A percentile compares a stretch with the other conserved stretches of the same genome.
Evolutionary conservation across 2,329 filamentous ascomycete genomes (phyloP).

Genomic region (Aspergillus sp.): DNA sequence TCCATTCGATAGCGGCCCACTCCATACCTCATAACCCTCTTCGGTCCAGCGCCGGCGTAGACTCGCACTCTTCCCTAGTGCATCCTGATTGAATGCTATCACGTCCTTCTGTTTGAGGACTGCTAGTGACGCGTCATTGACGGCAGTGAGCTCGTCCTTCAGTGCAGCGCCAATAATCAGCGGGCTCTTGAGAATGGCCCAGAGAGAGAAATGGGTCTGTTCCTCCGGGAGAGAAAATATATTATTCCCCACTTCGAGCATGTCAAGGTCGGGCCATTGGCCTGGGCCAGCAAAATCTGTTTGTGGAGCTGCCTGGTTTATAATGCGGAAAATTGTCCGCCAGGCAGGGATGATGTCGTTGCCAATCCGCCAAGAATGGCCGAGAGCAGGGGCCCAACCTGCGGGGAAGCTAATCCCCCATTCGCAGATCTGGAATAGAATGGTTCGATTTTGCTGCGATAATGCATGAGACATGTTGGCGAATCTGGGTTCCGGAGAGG

Average conservation of each 20-base stretch:
- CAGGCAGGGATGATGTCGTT: conserved; percentile 58
- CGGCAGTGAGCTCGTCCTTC: conserved; percentile 35
- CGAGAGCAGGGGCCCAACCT: conserved; percentile 51
- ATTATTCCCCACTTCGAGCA: conserved; percentile 55
- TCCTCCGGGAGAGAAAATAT: conserved; percentile 52
- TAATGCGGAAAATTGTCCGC: conserved; percentile 55
- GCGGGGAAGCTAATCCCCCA: conserved; percentile 56
- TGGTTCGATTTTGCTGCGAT: conserved; percentile 42
- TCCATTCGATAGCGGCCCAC: conserved; percentile 49
- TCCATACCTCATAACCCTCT: conserved; percentile 56
- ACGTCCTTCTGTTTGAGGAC: conserved; percentile 56
- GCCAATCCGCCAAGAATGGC: conserved; percentile 55
- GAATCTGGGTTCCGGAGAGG: conserved; percentile 47
- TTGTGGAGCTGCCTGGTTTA: conserved; percentile 55
- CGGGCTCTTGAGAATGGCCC: conserved; percentile 56
- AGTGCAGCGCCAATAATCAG: conserved; percentile 52
- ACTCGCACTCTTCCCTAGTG: conserved; percentile 54
- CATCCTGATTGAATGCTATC: conserved; percentile 61
- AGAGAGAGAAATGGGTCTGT: conserved; percentile 56
- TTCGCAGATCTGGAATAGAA: conserved; percentile 56
- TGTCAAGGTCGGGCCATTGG: conserved; percentile 56
- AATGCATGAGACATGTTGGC: conserved; percentile 51
- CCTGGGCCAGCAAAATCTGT: conserved; percentile 48
- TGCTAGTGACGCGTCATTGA: conserved; percentile 44
- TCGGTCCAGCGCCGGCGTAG: conserved; percentile 53